phyloP scores from a whole-genome alignment of 306 rosid genomes.

The Abrus pulchellus region DNA sequence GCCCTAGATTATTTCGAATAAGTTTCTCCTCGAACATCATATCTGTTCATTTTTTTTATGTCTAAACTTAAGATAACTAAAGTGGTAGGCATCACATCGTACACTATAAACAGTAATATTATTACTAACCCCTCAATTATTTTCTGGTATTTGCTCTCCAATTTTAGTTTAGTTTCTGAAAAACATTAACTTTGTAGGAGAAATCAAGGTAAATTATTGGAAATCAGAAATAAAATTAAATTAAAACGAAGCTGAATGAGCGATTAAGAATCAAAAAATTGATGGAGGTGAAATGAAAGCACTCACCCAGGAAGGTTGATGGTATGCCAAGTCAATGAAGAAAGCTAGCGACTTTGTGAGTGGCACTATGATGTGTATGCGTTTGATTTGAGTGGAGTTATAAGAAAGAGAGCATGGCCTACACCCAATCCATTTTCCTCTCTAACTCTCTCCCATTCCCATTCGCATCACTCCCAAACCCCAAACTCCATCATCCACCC shows the following conservation, averaged over 20 bases:
- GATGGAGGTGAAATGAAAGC: neutral
- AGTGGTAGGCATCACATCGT: no score
- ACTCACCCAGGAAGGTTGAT: neutral
- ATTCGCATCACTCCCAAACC: neutral
- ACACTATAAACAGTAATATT: no score
- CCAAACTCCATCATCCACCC: neutral
- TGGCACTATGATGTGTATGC: neutral
- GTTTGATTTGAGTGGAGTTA: constrained; percentile 18
- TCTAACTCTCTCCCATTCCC: constrained; percentile 25
- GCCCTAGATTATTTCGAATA: no score
- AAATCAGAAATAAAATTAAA: no score
- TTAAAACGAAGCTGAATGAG: neutral
- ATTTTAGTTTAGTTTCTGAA: no score
- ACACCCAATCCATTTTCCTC: neutral
- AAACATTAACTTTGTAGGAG: no score
- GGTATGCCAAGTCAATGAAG: constrained; percentile 20
- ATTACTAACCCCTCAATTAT: no score
- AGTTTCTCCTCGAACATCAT: no score
- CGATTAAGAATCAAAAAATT: neutral
- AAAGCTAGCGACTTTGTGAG: neutral
- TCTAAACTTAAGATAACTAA: no score
- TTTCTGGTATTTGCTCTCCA: no score
- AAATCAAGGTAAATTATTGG: no score
- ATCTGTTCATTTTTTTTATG: no score
- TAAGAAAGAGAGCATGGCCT: constrained; percentile 46